Evolutionary conservation across 495 filamentous ascomycete species (phyloP).

Genomic region (Clohesyomyces aquaticus): DNA sequence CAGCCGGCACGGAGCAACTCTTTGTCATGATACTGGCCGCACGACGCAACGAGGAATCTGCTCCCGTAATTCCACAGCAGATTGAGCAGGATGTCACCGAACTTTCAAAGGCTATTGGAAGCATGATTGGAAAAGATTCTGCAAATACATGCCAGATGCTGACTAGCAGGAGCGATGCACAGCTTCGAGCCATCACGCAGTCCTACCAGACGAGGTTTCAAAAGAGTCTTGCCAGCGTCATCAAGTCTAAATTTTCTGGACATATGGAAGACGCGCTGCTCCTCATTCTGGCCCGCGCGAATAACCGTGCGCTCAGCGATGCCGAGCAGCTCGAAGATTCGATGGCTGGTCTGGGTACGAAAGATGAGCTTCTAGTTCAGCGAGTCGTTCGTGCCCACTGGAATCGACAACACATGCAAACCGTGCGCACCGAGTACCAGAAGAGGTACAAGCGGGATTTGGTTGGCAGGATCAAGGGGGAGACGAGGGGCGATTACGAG

Average conservation of each 20-base stretch:
- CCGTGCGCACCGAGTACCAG: constrained; percentile 74
- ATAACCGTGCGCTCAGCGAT: constrained; percentile 80
- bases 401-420: constrained; percentile 69
- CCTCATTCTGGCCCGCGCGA: constrained; percentile 72
- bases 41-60: constrained; percentile 71
- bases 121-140: constrained; percentile 71
- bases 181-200: constrained; percentile 77
- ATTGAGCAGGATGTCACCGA: constrained; percentile 73
- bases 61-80: constrained; percentile 68
- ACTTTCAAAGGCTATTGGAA: constrained; percentile 73
- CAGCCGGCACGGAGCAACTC: constrained; percentile 78
- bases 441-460: constrained; percentile 66
- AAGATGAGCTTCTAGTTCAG: constrained; percentile 76
- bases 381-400: constrained; percentile 78
- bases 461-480: constrained; percentile 67
- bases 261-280: constrained; percentile 90
- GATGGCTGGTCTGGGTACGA: constrained; percentile 86
- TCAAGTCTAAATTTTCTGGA: constrained; percentile 81
- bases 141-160: constrained; percentile 76
- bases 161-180: constrained; percentile 69
- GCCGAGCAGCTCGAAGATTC: constrained; percentile 77
- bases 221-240: constrained; percentile 66
- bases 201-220: constrained; percentile 70
- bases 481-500: constrained; percentile 88
- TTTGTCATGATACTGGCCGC: constrained; percentile 78